Percentiles rank a stretch among this genome's conserved stretches.
These are phyloP conservation scores for Cryptosporidium baileyi DNA, from an alignment of 169 alveolate species.

Conservation along the genomic window DNA sequence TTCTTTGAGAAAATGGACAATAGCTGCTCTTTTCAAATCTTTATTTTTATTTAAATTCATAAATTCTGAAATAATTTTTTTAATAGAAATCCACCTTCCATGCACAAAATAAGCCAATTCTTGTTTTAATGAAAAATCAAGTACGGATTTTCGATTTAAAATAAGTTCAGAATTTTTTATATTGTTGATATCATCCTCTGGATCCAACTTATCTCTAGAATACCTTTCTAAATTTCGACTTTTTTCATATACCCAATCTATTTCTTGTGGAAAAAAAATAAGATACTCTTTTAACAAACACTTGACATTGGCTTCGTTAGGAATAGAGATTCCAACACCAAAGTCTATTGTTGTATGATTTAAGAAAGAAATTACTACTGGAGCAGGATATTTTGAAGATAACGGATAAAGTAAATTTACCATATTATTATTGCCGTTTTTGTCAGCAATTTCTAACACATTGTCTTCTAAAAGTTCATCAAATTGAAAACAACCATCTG, in stretches of 20 bases:
- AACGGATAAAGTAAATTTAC: neutral
- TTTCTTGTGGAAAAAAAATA: constrained; percentile 5
- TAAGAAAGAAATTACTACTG: constrained; percentile 37
- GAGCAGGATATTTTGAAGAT: constrained; percentile 17
- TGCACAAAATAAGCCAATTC: constrained; percentile 30
- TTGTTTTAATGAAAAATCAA: constrained; percentile 1
- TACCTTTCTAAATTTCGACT: neutral
- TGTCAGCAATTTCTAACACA: neutral
- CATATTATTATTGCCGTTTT: neutral
- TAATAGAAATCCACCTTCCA: constrained; percentile 35
- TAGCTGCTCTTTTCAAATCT: constrained; percentile 8
- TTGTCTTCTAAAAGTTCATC: constrained; percentile 46
- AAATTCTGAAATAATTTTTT: constrained; percentile 20
- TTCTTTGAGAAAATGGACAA: constrained; percentile 34
- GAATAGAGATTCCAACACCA: constrained; percentile 54
- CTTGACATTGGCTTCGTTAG: constrained; percentile 1
- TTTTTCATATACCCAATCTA: constrained; percentile 34
- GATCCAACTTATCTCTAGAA: neutral
- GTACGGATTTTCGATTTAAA: neutral
- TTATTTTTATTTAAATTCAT: neutral
- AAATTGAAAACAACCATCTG: constrained; percentile 59
- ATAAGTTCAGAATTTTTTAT: neutral
- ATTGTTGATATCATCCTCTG: neutral
- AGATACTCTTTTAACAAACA: neutral
- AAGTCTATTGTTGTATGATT: constrained; percentile 30